These are phyloP conservation scores for Boletus patriciae DNA, from an alignment of 768 basidiomycete genomes.

Conservation along the genomic window DNA sequence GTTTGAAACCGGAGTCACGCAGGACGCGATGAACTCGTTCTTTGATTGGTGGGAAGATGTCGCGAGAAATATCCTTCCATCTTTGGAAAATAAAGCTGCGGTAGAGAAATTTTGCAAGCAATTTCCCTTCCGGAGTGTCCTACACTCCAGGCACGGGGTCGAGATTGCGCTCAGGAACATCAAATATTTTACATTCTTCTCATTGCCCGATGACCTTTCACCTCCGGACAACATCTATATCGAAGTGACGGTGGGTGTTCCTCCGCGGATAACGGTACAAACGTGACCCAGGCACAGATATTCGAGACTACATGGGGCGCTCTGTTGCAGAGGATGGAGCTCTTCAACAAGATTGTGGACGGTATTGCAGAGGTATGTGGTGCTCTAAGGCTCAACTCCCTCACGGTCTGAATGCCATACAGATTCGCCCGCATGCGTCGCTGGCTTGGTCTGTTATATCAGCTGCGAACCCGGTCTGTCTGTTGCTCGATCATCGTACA, in stretches of 20 bases:
- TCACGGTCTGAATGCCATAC: no score
- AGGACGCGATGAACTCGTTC: conserved; percentile 8
- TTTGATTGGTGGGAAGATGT: conserved; percentile 11
- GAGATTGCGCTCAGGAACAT: conserved; percentile 56
- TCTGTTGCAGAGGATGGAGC: no score
- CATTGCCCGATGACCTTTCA: conserved; percentile 72
- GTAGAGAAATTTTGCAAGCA: conserved; percentile 1
- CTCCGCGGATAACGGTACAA: conserved; percentile 12
- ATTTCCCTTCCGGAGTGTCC: conserved; percentile 51
- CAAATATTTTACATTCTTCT: conserved; percentile 48
- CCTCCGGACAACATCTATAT: conserved; percentile 72
- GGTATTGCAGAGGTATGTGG: no score
- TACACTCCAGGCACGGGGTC: not conserved
- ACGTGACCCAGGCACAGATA: no score
- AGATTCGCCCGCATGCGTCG: no score
- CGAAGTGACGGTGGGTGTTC: conserved; percentile 55
- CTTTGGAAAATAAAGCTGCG: not conserved
- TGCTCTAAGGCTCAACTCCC: no score
- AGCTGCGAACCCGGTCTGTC: no score
- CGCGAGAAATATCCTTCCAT: not conserved
- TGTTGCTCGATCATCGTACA: no score
- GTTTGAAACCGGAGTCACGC: conserved; percentile 9
- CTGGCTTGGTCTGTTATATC: no score
- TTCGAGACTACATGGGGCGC: no score
- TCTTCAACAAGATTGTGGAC: no score